Conservation (phyloP, 2,329 filamentous ascomycete genomes). For the Eurotiales sp. region DNA sequence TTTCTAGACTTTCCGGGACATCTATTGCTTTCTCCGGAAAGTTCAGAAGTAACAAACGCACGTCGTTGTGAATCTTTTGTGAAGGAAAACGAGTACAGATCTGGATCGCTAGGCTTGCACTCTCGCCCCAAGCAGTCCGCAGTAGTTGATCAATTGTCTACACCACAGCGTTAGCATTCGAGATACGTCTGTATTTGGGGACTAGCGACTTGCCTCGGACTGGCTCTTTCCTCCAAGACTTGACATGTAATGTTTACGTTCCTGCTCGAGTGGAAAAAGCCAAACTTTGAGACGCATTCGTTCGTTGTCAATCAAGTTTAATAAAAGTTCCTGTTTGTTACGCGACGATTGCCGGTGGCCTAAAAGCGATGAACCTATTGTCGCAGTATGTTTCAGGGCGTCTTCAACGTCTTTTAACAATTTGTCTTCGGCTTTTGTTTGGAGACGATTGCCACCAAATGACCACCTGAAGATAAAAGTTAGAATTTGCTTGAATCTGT, state of each 20-base stretch:
- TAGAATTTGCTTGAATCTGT: neutral
- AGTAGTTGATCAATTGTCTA: slow-evolving; percentile 63
- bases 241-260: slow-evolving; percentile 51
- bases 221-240: slow-evolving; percentile 41
- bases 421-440: slow-evolving; percentile 87
- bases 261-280: slow-evolving; percentile 73
- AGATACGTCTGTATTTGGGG: too few species aligned
- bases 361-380: slow-evolving; percentile 50
- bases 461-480: slow-evolving; percentile 64
- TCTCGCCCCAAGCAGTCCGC: slow-evolving; percentile 81
- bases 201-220: slow-evolving; percentile 39
- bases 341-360: slow-evolving; percentile 64
- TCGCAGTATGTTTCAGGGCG: slow-evolving; percentile 62
- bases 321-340: slow-evolving; percentile 77
- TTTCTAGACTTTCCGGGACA: slow-evolving; percentile 76
- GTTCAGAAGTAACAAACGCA: slow-evolving; percentile 75
- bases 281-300: slow-evolving; percentile 80
- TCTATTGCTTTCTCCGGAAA: slow-evolving; percentile 78
- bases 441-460: slow-evolving; percentile 88
- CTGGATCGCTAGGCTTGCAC: slow-evolving; percentile 82
- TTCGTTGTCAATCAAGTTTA: slow-evolving; percentile 78
- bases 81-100: slow-evolving; percentile 76
- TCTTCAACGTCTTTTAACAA: slow-evolving; percentile 71
- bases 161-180: slow-evolving; percentile 15
- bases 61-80: slow-evolving; percentile 66